phyloP scores from a whole-genome alignment of 345 rosid genomes.

The Populus tremula region DNA sequence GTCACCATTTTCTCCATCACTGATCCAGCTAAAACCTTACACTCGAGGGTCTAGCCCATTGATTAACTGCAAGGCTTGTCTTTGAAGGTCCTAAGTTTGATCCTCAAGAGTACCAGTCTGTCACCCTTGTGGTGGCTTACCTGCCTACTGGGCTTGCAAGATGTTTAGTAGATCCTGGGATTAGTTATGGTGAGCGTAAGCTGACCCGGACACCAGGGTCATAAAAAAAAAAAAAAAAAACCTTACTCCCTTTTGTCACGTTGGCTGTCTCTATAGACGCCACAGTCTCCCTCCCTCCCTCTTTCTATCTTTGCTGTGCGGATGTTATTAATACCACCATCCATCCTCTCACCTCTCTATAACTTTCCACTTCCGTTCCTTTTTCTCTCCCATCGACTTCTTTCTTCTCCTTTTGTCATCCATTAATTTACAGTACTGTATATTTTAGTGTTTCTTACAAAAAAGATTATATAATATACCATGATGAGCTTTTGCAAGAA shows the following conservation, averaged over 20 bases:
- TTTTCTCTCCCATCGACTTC: neutral
- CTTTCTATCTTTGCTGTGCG: conserved; percentile 35
- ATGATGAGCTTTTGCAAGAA: conserved; percentile 55
- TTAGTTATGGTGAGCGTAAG: no score
- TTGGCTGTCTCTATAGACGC: conserved; percentile 37
- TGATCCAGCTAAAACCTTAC: conserved; percentile 34
- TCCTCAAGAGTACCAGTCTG: no score
- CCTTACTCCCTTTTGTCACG: conserved; percentile 13
- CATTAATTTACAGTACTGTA: neutral
- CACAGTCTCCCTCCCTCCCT: neutral
- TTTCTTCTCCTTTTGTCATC: neutral
- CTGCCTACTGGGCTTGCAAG: no score
- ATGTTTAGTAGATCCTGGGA: no score
- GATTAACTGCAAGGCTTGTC: no score
- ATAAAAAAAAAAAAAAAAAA: no score
- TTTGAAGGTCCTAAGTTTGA: no score
- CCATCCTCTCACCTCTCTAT: neutral
- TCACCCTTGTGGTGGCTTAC: no score
- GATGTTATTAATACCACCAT: conserved; percentile 40
- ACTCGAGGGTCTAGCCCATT: no score
- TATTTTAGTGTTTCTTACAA: no score
- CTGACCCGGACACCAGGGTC: no score
- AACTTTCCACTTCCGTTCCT: neutral
- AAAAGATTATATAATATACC: neutral
- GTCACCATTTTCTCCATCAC: conserved; percentile 40